Evolutionary conservation across 1,139 yeast genomes (phyloP).

Genomic region (Debaryomyces coudertii): DNA sequence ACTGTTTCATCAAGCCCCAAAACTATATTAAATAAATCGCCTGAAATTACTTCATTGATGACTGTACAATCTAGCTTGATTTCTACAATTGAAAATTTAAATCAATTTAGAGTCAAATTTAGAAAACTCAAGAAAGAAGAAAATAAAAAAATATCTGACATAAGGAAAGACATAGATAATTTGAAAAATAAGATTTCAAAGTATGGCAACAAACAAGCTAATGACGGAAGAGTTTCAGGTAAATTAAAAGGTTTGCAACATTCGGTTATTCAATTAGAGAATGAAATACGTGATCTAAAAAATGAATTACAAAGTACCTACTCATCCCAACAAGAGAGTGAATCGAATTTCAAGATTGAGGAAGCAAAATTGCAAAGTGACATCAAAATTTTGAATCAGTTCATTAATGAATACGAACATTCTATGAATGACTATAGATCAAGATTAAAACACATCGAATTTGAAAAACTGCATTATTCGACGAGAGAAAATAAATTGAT

Average conservation of each 20-base stretch:
- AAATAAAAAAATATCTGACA: slow-evolving; percentile 53
- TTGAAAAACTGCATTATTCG: slow-evolving; percentile 24
- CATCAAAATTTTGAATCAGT: slow-evolving; percentile 29
- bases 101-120: slow-evolving; percentile 50
- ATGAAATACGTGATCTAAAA: slow-evolving; percentile 35
- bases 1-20: slow-evolving; percentile 39
- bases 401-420: slow-evolving; percentile 30
- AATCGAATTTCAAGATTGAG: slow-evolving; percentile 22
- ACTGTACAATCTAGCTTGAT: slow-evolving; percentile 66
- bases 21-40: slow-evolving; percentile 38
- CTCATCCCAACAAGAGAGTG: slow-evolving; percentile 21
- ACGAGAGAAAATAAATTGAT: slow-evolving; percentile 33
- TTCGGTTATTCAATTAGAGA: slow-evolving; percentile 44
- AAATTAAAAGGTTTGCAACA: slow-evolving; percentile 48
- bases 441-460: slow-evolving; percentile 27
- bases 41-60: slow-evolving; percentile 51
- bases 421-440: slow-evolving; percentile 26
- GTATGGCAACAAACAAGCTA: slow-evolving; percentile 23
- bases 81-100: slow-evolving; percentile 60
- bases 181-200: slow-evolving; percentile 54
- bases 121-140: slow-evolving; percentile 68
- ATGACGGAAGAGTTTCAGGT: slow-evolving; percentile 38
- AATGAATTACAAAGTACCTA: slow-evolving; percentile 24
- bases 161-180: slow-evolving; percentile 60
- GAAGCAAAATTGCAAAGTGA: slow-evolving; percentile 26